A percentile compares a stretch with the other conserved stretches of the same genome.
These are phyloP conservation scores for Blumeria hordei DNA, from an alignment of 2,329 filamentous ascomycete species.

Conservation along the genomic window DNA sequence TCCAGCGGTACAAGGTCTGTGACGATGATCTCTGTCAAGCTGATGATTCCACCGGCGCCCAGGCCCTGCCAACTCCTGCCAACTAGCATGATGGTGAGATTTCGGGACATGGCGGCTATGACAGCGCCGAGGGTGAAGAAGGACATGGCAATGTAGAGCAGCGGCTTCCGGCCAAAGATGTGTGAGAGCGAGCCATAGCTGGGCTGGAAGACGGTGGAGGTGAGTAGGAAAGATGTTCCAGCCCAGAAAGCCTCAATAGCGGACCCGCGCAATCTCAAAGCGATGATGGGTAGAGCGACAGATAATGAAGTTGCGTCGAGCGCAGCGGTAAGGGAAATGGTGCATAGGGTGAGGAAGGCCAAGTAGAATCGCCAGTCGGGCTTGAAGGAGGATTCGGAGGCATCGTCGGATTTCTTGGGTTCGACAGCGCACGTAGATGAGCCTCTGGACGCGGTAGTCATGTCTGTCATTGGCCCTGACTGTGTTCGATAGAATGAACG, in stretches of 20 bases:
- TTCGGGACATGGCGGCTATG: slow-evolving; percentile 15
- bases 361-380: slow-evolving; percentile 7
- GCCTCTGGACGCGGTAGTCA: too few species aligned
- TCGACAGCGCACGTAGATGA: too few species aligned
- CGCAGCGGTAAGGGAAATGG: slow-evolving; percentile 35
- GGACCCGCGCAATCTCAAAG: slow-evolving; percentile 8
- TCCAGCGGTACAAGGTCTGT: slow-evolving; percentile 21
- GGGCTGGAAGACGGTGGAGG: slow-evolving; percentile 35
- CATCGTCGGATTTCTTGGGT: background rate
- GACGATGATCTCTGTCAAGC: slow-evolving; percentile 21
- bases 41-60: slow-evolving; percentile 25
- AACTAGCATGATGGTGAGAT: slow-evolving; percentile 16
- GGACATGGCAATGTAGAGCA: slow-evolving; percentile 6
- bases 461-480: too few species aligned
- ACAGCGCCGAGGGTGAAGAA: slow-evolving; percentile 19
- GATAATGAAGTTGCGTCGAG: slow-evolving; percentile 40
- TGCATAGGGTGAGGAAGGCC: slow-evolving; percentile 9
- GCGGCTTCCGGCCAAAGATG: slow-evolving; percentile 18
- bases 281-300: slow-evolving; percentile 31
- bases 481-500: too few species aligned
- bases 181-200: slow-evolving; percentile 17
- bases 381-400: slow-evolving; percentile 4
- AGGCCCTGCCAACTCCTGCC: slow-evolving; percentile 22
- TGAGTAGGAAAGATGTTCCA: slow-evolving; percentile 45
- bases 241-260: slow-evolving; percentile 45